These are phyloP conservation scores for Leishmania braziliensis DNA, from an alignment of 208 protist species.

Conservation along the genomic window DNA sequence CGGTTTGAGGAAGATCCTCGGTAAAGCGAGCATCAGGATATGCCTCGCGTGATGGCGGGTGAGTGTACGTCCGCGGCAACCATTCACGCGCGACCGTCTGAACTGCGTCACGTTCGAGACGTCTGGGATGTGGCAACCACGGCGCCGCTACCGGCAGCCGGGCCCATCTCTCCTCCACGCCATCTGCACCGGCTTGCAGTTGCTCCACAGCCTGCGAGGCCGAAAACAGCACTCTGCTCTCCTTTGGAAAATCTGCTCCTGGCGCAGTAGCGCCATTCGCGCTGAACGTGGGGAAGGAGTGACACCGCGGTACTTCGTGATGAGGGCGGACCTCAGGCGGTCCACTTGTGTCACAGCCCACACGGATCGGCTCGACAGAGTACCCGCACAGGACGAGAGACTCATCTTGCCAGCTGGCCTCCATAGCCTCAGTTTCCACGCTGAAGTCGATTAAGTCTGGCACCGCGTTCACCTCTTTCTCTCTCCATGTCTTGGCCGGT, in stretches of 20 bases:
- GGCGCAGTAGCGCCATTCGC: not conserved
- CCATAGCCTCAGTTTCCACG: constrained; percentile 26
- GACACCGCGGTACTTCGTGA: not conserved
- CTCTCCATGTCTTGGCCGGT: not conserved
- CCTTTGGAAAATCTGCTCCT: not conserved
- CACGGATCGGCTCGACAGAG: constrained; percentile 26
- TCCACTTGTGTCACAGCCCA: not conserved
- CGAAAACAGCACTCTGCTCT: not conserved
- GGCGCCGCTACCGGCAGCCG: not conserved
- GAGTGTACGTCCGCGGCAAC: not conserved
- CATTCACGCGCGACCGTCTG: not conserved
- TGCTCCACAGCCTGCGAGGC: not conserved
- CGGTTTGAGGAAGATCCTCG: not conserved
- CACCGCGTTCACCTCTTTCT: not conserved
- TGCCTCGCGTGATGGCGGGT: not conserved
- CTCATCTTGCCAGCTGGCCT: constrained; percentile 11
- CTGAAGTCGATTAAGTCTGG: constrained; percentile 33
- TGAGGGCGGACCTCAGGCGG: not conserved
- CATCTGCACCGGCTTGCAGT: not conserved
- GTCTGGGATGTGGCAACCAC: not conserved
- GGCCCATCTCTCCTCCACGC: not conserved
- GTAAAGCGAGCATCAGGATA: not conserved
- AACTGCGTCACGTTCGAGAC: not conserved
- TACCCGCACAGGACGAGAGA: constrained; percentile 28
- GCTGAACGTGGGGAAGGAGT: not conserved